Percentiles rank a stretch among this genome's conserved stretches.
Conservation (phyloP, 1,284 basidiomycete genomes). For the Vanrija humicola region DNA sequence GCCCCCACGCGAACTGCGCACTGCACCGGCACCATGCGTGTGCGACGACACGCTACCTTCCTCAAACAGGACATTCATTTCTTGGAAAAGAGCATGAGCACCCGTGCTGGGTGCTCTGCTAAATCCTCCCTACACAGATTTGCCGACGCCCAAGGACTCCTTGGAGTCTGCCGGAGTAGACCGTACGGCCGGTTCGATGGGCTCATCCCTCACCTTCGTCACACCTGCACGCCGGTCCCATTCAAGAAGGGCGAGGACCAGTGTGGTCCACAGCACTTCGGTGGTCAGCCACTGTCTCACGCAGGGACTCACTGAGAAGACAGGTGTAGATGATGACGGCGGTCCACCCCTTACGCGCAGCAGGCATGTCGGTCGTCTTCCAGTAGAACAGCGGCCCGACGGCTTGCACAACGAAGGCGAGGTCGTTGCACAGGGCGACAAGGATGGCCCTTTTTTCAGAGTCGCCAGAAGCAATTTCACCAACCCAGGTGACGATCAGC, state of each 20-base stretch:
- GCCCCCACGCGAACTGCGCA: too few relatives aligned
- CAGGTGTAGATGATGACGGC: slow-evolving; percentile 23
- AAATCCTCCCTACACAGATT: too few relatives aligned
- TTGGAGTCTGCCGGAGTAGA: too few relatives aligned
- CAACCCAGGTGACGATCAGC: slow-evolving; percentile 33
- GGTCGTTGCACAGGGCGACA: slow-evolving; percentile 35
- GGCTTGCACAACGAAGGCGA: slow-evolving; percentile 41
- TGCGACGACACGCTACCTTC: too few relatives aligned
- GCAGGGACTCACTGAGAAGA: slow-evolving; percentile 21
- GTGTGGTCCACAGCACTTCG: slow-evolving; percentile 11
- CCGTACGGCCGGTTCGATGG: too few relatives aligned
- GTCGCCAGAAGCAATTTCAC: slow-evolving; percentile 32
- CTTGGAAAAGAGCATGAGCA: too few relatives aligned
- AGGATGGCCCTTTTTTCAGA: slow-evolving; percentile 36
- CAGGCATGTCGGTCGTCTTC: slow-evolving; percentile 37
- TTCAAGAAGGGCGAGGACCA: slow-evolving; percentile 18
- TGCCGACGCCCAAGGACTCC: too few relatives aligned
- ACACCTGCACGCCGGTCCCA: slow-evolving; percentile 11
- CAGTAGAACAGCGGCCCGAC: slow-evolving; percentile 39
- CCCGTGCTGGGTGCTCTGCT: too few relatives aligned
- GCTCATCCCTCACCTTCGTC: too few relatives aligned
- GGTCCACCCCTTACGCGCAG: slow-evolving; percentile 28
- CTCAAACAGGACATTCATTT: too few relatives aligned
- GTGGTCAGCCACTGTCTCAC: too few relatives aligned
- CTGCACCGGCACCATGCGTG: too few relatives aligned